phyloP scores from a whole-genome alignment of 495 filamentous ascomycete genomes.

The Lichina pygmaea region DNA sequence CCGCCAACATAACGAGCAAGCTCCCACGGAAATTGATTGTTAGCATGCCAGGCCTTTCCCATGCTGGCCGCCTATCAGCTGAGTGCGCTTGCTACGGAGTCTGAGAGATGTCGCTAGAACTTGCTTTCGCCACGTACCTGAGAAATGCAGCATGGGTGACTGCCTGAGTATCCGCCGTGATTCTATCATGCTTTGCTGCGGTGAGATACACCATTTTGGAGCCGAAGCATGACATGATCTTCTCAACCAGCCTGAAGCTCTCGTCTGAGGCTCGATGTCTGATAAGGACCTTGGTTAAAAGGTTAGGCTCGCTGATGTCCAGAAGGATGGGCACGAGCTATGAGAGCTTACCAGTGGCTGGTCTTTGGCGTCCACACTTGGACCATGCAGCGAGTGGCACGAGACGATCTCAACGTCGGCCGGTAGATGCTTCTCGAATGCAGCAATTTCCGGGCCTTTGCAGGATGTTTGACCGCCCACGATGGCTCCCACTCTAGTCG shows the following conservation, averaged over 20 bases:
- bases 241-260: slow-evolving; percentile 51
- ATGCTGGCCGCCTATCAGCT: slow-evolving; percentile 24
- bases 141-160: slow-evolving; percentile 94
- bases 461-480: slow-evolving; percentile 96
- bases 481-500: slow-evolving; percentile 78
- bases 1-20: slow-evolving; percentile 76
- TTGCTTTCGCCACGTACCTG: slow-evolving; percentile 3
- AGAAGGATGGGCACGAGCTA: not conserved
- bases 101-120: not conserved
- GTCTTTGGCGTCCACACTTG: slow-evolving; percentile 58
- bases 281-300: slow-evolving; percentile 38
- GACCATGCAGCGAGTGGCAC: slow-evolving; percentile 90
- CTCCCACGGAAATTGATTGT: slow-evolving; percentile 88
- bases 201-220: slow-evolving; percentile 68
- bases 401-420: slow-evolving; percentile 79
- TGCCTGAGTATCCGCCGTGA: slow-evolving; percentile 93
- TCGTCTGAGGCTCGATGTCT: slow-evolving; percentile 63
- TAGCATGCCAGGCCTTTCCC: slow-evolving; percentile 89
- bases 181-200: slow-evolving; percentile 72
- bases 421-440: slow-evolving; percentile 76
- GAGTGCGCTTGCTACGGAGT: not conserved
- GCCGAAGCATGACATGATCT: slow-evolving; percentile 51
- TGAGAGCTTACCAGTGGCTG: slow-evolving; percentile 45
- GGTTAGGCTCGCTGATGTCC: not conserved
- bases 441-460: slow-evolving; percentile 86